These are phyloP conservation scores for Salix dunnii DNA, from an alignment of 345 rosid genomes.

Conservation along the genomic window DNA sequence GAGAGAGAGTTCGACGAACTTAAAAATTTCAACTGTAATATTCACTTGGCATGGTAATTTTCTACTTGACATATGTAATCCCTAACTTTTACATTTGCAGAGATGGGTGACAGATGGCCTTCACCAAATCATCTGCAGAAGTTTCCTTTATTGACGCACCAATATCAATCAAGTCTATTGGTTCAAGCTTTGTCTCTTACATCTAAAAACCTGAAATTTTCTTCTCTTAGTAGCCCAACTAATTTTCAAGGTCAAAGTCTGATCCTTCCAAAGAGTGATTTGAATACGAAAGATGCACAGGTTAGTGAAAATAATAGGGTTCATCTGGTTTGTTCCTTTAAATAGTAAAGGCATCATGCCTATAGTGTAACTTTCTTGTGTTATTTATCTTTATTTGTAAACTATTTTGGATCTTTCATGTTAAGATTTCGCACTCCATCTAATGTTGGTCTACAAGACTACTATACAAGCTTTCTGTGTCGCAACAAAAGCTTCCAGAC, in stretches of 20 bases:
- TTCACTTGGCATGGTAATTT: not conserved
- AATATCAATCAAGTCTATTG: conserved; percentile 8
- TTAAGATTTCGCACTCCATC: too few relatives aligned
- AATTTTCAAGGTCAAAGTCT: conserved; percentile 1
- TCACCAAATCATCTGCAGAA: conserved; percentile 12
- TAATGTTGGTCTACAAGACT: not conserved
- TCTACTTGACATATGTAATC: conserved; percentile 2
- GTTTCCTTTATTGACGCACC: conserved; percentile 4
- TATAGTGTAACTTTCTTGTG: too few relatives aligned
- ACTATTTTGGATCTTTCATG: too few relatives aligned
- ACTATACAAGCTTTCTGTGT: not conserved
- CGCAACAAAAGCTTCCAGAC: not conserved
- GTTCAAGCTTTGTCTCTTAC: conserved; percentile 3
- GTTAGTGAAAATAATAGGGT: conserved; percentile 13
- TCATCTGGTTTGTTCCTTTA: not conserved
- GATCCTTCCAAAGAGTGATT: conserved; percentile 9
- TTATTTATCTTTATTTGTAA: too few relatives aligned
- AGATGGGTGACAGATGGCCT: conserved; percentile 14
- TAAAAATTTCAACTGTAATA: not conserved
- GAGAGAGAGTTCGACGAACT: not conserved
- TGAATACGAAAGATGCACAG: conserved; percentile 15
- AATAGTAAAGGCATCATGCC: not conserved
- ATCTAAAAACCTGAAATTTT: not conserved
- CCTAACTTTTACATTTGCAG: conserved; percentile 13
- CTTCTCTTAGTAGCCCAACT: conserved; percentile 17